These are phyloP conservation scores for Thelonectria rubi DNA, from an alignment of 2,329 filamentous ascomycete species.

Conservation along the genomic window DNA sequence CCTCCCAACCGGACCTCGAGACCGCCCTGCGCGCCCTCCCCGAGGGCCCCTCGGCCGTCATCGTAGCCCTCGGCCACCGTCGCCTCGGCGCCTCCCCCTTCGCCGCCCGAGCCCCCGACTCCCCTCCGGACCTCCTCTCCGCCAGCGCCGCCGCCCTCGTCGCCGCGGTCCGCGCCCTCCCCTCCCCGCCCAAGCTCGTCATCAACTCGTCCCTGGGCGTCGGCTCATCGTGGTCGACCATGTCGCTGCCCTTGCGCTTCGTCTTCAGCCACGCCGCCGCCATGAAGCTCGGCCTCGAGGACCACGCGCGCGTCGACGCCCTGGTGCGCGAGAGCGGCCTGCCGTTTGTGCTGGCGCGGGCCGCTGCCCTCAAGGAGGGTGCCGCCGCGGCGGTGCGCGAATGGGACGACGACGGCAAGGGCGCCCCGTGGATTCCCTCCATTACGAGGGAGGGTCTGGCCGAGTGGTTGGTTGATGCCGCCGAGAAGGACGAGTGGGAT, in stretches of 20 bases:
- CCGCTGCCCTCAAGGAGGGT: conserved; percentile 54
- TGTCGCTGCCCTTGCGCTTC: conserved; percentile 53
- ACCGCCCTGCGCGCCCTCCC: conserved; percentile 44
- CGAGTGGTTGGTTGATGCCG: conserved; percentile 55
- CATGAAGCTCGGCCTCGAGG: conserved; percentile 56
- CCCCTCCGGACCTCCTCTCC: conserved; percentile 57
- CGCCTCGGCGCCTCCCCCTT: conserved; percentile 59
- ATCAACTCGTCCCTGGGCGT: conserved; percentile 61
- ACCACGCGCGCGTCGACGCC: conserved; percentile 57
- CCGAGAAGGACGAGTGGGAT: conserved; percentile 53
- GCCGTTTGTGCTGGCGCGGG: conserved; percentile 54
- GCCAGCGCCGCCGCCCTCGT: conserved; percentile 18
- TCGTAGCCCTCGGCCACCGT: conserved; percentile 59
- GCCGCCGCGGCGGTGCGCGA: conserved; percentile 49
- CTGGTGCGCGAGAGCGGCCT: conserved; percentile 47
- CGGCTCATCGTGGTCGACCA: conserved; percentile 53
- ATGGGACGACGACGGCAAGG: conserved; percentile 54
- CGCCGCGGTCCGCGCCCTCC: conserved; percentile 48
- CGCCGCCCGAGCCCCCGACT: conserved; percentile 48
- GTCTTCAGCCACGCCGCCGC: conserved; percentile 56
- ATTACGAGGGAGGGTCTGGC: conserved; percentile 53
- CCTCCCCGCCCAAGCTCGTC: conserved; percentile 55
- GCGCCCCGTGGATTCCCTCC: conserved; percentile 51
- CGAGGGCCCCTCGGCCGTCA: conserved; percentile 46
- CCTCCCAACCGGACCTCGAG: conserved; percentile 49